These are phyloP conservation scores for Malassezia restricta DNA, from an alignment of 1,284 basidiomycete species.

Conservation along the genomic window DNA sequence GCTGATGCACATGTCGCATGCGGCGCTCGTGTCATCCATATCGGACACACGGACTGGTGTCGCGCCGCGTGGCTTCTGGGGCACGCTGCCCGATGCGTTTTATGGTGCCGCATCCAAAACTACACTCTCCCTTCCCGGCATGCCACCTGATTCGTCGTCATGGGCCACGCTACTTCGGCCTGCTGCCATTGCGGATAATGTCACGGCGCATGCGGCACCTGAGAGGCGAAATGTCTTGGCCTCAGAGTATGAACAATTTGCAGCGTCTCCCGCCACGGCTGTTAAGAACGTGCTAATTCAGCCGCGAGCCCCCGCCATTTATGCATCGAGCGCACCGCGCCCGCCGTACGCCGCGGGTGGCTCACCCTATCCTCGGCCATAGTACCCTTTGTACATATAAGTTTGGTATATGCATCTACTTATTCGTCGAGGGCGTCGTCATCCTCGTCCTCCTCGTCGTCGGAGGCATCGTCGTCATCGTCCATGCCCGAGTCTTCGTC, in stretches of 20 bases:
- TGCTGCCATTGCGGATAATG: conserved; percentile 5
- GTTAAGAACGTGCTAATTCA: not conserved
- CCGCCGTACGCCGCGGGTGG: not conserved
- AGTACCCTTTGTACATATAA: not conserved
- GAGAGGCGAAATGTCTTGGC: not conserved
- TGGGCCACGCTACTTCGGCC: conserved; percentile 11
- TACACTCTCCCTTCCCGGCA: not conserved
- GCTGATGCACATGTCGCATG: conserved; percentile 9
- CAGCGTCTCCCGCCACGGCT: not conserved
- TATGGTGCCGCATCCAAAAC: conserved; percentile 3
- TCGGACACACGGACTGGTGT: conserved; percentile 15
- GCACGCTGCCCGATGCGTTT: conserved; percentile 18
- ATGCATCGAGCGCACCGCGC: not conserved
- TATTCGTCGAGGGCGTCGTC: conserved; percentile 10
- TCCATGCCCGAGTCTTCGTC: not conserved
- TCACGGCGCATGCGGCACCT: not conserved
- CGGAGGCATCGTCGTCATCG: conserved; percentile 7
- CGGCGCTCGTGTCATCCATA: conserved; percentile 17
- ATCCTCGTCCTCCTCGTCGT: conserved; percentile 24
- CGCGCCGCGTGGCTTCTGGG: conserved; percentile 29
- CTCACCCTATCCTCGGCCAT: not conserved
- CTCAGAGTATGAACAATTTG: not conserved
- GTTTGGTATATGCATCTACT: conserved; percentile 3
- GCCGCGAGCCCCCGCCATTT: not conserved
- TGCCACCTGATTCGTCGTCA: not conserved